phyloP scores from a whole-genome alignment of 2,329 filamentous ascomycete genomes.

The Aspergillus sergii region DNA sequence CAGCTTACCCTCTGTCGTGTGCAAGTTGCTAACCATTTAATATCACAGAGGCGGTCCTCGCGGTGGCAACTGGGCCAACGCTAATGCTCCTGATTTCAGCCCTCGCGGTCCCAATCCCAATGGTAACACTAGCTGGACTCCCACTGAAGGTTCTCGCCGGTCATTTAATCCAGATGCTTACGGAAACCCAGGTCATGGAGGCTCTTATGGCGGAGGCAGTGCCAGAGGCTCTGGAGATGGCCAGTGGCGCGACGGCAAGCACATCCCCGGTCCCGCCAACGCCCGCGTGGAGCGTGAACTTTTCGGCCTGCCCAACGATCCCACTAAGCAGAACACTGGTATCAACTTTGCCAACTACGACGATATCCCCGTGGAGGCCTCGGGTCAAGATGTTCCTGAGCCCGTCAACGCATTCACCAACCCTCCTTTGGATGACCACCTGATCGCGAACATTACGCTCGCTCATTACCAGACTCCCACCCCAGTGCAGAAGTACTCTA shows the following conservation, averaged over 20 bases:
- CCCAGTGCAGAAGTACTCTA: constrained; percentile 98
- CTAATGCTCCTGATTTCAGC: constrained; percentile 61
- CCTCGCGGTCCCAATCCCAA: constrained; percentile 44
- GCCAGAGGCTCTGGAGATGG: constrained; percentile 89
- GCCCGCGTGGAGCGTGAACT: constrained; percentile 91
- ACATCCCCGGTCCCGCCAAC: constrained; percentile 86
- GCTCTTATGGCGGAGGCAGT: constrained; percentile 46
- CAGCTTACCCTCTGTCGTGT: not conserved
- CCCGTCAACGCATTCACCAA: constrained; percentile 88
- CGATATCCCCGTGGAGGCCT: constrained; percentile 97
- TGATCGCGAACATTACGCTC: constrained; percentile 89
- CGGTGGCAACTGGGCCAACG: constrained; percentile 56
- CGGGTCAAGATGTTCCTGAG: constrained; percentile 89
- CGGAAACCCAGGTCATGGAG: constrained; percentile 57
- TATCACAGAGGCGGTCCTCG: constrained; percentile 32
- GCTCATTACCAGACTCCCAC: constrained; percentile 95
- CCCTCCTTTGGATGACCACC: constrained; percentile 91
- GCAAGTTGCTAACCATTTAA: constrained; percentile 1
- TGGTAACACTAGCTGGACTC: constrained; percentile 43
- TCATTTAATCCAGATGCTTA: constrained; percentile 64
- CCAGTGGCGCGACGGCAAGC: constrained; percentile 95
- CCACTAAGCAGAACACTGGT: constrained; percentile 92
- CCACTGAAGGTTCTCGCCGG: constrained; percentile 40
- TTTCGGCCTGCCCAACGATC: constrained; percentile 87
- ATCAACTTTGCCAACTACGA: constrained; percentile 99